Evolutionary conservation across 768 basidiomycete genomes (phyloP), one percentile per base, ranked within the genome.

Genomic region (Mycena galericulata): DNA sequence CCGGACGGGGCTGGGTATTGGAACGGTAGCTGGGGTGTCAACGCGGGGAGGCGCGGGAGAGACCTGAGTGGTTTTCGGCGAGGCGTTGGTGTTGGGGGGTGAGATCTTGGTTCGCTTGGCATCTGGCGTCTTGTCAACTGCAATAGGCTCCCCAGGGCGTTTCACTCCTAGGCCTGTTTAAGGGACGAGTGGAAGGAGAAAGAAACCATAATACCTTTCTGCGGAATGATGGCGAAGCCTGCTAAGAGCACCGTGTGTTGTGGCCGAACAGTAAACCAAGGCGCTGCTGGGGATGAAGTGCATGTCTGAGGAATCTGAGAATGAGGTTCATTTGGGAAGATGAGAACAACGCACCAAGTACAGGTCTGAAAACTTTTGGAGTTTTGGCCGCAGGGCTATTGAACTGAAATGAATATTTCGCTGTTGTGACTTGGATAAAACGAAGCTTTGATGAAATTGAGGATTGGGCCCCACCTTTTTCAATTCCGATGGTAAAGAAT

Each of bases 351-450:
- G 45, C 75, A 89, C 89, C 26, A 81, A 73, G 63, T 89, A 84
- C 22, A 92, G 77, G 36, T 90, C 85, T 34, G 83, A 65, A 56
- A 90, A 86, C 26, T 81, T 82, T 5, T 83, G 80, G 51, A 89
- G 77, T 29, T 82, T 82, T 8, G 77, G 73, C 26, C 77, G 77
- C 1, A 89, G 75, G 49, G 80, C 80, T 14, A 93, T 86, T 14
- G 84, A 78, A 69, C 82, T 90, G 55, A 87, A 80, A 64, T 85
- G 78, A 53, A 92, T 90, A 54, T 87, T 86, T 70, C 91, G 82
- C 92, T 93, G 40, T 30, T 4, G 27, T 11, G 6, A 55, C 51
- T 30, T 27, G 11, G 15, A 24, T 24, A 22, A 9, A 15, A 24
- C 24, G 24, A 56, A 3, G 7, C 12, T 9, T 26, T 15, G 7